Evolutionary conservation across 148 eudicot genomes (phyloP), one percentile per base, ranked within the genome.

Genomic region (Fallopia convolvulus): DNA sequence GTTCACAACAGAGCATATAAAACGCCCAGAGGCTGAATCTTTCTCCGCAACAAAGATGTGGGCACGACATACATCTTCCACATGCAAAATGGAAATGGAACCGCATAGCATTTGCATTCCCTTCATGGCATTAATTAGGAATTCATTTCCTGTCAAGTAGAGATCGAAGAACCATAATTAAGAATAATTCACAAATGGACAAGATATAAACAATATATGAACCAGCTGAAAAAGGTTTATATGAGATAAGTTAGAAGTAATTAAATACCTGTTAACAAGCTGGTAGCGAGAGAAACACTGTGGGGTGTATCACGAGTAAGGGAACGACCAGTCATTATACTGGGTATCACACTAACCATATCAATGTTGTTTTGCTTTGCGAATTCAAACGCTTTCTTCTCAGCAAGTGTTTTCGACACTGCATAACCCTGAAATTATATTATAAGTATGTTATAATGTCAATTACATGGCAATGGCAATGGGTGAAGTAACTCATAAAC

Each of bases 61-160:
- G 21, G 92, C 92, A 0, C 86, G 82, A 71, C 89, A 87, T 7
- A 89, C 92, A 87, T 89, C 92, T 44, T 89, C 92, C 6, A 42
- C 46, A 42, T 42, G 46, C 10, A 5, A 42, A 42, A 42, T 42
- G 46, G 46, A 42, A 52, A 89, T 82, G 1, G 90, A 89, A 14
- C 92, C 92, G 4, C 88, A 87, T 3, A 82, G 60, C 82, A 77
- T 79, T 40, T 89, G 88, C 88, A 89, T 89, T 6, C 92, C 88
- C 76, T 89, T 89, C 82, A 89, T 9, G 11, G 79, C 81, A 60
- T 78, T 77, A 17, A 85, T 80, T 18, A 83, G 80, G 68, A 80
- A 82, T 77, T 87, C 92, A 53, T 83, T 70, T 76, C 89, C 89
- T 86, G 81, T 78, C 40, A 26, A 10, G 60, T 2, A 3, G 32